Evolutionary conservation across 495 filamentous ascomycete species (phyloP), one percentile per base, ranked within the genome.

Genomic region (Niebla homalea): DNA sequence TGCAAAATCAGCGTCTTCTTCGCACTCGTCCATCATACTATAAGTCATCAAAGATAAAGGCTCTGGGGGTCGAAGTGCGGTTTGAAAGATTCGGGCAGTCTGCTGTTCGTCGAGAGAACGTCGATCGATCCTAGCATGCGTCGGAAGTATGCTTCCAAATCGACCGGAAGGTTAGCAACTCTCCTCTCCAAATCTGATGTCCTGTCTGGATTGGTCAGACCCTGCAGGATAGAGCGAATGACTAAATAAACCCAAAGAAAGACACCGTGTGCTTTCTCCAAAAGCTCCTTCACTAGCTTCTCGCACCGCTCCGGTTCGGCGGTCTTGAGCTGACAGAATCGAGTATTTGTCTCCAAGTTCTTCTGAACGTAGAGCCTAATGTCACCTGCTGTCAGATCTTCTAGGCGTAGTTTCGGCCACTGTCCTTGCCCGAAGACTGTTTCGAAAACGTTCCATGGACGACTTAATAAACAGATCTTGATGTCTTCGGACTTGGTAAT

Each of bases 401-500:
- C 36, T 14, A 57, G 43, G 7, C 25, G 14, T 12, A 54, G 37
- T 46, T 37, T 40, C 21, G 21, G 47, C 18, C 36, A n/a, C n/a
- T n/a, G n/a, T n/a, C n/a, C n/a, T 5, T 40, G 21, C 16, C 36
- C 23, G 19, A 54, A 74, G 0, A 54, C 57, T 43, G 69, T 57
- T 23, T 65, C 52, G 46, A 77, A 77, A 0, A 61, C 58, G 20
- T 67, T 64, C 69, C 68, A 75, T 0, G 71, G 72, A 1, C 74
- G 63, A 50, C 75, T 77, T 14, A 72, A 71, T 1, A 73, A 49
- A 49, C 75, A 78, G 5, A 70, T 35, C 37, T 77, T 77, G 43
- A 76, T 54, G n/a, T n/a, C n/a, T n/a, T n/a, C n/a, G n/a, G n/a
- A 50, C 64, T 57, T 0, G 48, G 21, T 16, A 43, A 53, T 4